phyloP scores from a whole-genome alignment of 352 stramenopile species.

The Globisporangium barbulae region DNA sequence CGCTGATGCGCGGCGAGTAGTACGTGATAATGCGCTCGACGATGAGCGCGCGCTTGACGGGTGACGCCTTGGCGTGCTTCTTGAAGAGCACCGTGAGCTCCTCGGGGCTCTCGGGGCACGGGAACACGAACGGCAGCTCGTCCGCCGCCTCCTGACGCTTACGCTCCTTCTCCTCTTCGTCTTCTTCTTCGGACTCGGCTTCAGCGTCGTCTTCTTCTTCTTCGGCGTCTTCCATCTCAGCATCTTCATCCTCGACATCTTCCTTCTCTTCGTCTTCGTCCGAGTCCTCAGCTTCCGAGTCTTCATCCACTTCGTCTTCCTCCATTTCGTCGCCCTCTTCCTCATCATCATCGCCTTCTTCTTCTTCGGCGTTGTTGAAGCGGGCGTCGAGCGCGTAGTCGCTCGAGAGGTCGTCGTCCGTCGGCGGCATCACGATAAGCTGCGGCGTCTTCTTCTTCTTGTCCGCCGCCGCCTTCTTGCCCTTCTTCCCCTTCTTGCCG shows the following conservation, averaged over 20 bases:
- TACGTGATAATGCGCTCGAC: slow-evolving; percentile 91
- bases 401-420: slow-evolving; percentile 90
- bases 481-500: slow-evolving; percentile 39
- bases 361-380: slow-evolving; percentile 44
- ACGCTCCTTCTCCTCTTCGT: slow-evolving; percentile 46
- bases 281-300: slow-evolving; percentile 57
- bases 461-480: slow-evolving; percentile 19
- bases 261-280: slow-evolving; percentile 65
- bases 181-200: slow-evolving; percentile 77
- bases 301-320: slow-evolving; percentile 36
- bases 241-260: slow-evolving; percentile 56
- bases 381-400: slow-evolving; percentile 72
- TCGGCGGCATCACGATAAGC: slow-evolving; percentile 74
- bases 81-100: slow-evolving; percentile 90
- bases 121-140: slow-evolving; percentile 95
- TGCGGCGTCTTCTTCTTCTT: slow-evolving; percentile 29
- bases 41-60: slow-evolving; percentile 77
- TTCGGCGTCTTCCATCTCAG: slow-evolving; percentile 41
- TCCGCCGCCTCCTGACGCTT: slow-evolving; percentile 44
- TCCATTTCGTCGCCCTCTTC: slow-evolving; percentile 31
- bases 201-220: slow-evolving; percentile 74
- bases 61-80: slow-evolving; percentile 77
- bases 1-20: slow-evolving; percentile 93
- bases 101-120: slow-evolving; percentile 90
- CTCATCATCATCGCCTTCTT: slow-evolving; percentile 33